Evolutionary conservation across 257 asterid genomes (phyloP).

Genomic region (Hygrophila difformis): DNA sequence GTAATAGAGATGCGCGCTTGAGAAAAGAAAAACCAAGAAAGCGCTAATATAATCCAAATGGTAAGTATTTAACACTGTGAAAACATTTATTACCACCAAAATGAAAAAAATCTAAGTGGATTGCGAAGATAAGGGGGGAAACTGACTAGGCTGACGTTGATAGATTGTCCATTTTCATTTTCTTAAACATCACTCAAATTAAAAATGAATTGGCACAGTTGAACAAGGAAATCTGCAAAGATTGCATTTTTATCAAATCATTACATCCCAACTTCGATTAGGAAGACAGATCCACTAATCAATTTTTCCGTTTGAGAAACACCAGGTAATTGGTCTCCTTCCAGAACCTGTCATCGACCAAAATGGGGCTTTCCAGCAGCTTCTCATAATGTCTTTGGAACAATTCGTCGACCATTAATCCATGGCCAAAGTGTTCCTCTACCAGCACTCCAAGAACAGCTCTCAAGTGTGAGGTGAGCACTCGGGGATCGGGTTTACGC

Average conservation of each 20-base stretch:
- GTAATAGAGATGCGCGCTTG: neutral
- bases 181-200: too few relatives aligned
- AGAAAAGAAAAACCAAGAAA: constrained; percentile 20
- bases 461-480: constrained; percentile 20
- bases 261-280: too few relatives aligned
- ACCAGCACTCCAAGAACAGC: constrained; percentile 42
- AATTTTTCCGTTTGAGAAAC: constrained; percentile 32
- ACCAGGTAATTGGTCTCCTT: constrained; percentile 37
- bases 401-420: constrained; percentile 28
- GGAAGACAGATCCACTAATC: neutral
- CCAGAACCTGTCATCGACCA: constrained; percentile 21
- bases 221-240: too few relatives aligned
- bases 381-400: constrained; percentile 29
- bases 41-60: neutral
- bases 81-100: too few relatives aligned
- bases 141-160: too few relatives aligned
- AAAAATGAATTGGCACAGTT: too few relatives aligned
- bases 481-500: constrained; percentile 15
- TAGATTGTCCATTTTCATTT: too few relatives aligned
- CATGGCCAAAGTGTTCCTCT: constrained; percentile 39
- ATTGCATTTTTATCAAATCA: too few relatives aligned
- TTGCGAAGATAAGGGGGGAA: too few relatives aligned
- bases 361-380: constrained; percentile 20
- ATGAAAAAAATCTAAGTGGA: too few relatives aligned
- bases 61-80: neutral